These are phyloP conservation scores for Harringtonia aguacate DNA, from an alignment of 2,329 filamentous ascomycete genomes.

Conservation along the genomic window DNA sequence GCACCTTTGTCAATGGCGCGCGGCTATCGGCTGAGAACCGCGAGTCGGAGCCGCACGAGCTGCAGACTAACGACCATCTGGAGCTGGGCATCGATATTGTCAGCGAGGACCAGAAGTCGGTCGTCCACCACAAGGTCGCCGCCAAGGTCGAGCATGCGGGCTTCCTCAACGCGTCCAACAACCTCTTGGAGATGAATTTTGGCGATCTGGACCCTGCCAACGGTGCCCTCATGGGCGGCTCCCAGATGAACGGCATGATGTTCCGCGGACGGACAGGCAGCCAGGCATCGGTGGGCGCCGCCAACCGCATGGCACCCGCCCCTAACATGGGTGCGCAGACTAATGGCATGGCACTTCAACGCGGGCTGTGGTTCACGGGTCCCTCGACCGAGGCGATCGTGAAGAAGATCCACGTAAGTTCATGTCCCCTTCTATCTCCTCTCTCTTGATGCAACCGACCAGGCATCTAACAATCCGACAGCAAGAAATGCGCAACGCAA, in stretches of 20 bases:
- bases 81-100: slow-evolving; percentile 98
- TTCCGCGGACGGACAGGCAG: slow-evolving; percentile 60
- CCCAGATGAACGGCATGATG: slow-evolving; percentile 51
- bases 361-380: slow-evolving; percentile 78
- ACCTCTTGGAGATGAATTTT: slow-evolving; percentile 80
- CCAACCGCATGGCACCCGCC: slow-evolving; percentile 48
- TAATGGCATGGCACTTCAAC: slow-evolving; percentile 58
- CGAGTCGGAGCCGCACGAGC: slow-evolving; percentile 89
- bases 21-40: slow-evolving; percentile 87
- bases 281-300: slow-evolving; percentile 51
- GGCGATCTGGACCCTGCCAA: slow-evolving; percentile 81
- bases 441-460: background rate
- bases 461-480: slow-evolving; percentile 23
- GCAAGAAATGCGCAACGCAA: slow-evolving; percentile 84
- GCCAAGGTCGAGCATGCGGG: slow-evolving; percentile 95
- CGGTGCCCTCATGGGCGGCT: slow-evolving; percentile 55
- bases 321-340: slow-evolving; percentile 36
- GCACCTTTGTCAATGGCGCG: slow-evolving; percentile 92
- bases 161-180: slow-evolving; percentile 62
- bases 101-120: slow-evolving; percentile 95
- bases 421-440: background rate
- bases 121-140: slow-evolving; percentile 96
- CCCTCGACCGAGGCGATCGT: slow-evolving; percentile 92
- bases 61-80: slow-evolving; percentile 82
- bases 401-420: slow-evolving; percentile 67